A percentile compares a stretch with the other conserved stretches of the same genome.
phyloP scores from a whole-genome alignment of 2,329 filamentous ascomycete genomes.

The Fusarium coffeatum region DNA sequence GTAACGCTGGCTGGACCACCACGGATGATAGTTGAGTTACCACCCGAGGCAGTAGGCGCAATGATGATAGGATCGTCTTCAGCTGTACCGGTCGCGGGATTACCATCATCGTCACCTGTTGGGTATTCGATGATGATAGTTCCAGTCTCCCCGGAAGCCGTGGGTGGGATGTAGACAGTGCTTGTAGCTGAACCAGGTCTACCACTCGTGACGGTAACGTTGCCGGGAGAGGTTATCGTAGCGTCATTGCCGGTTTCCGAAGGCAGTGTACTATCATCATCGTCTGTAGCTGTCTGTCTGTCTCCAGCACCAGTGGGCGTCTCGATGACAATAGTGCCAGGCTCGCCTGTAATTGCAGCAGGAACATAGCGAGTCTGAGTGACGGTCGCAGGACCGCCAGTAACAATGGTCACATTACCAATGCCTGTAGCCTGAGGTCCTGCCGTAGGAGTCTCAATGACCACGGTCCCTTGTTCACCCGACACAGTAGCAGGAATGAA shows the following conservation, averaged over 20 bases:
- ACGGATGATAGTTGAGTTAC: constrained; percentile 2
- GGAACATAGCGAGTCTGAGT: constrained; percentile 15
- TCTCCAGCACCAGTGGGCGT: constrained; percentile 6
- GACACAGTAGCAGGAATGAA: constrained; percentile 10
- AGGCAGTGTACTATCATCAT: background rate
- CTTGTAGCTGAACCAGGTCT: background rate
- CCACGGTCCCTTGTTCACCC: constrained; percentile 3
- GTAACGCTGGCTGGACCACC: background rate
- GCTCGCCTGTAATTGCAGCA: background rate
- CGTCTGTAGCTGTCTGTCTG: background rate
- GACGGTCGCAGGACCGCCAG: background rate
- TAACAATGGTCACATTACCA: constrained; percentile 5
- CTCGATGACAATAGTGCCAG: constrained; percentile 20
- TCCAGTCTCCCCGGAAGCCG: background rate
- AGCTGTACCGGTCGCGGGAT: background rate
- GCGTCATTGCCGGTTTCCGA: background rate
- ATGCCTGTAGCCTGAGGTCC: constrained; percentile 11
- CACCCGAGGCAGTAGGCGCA: background rate
- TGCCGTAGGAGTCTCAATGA: constrained; percentile 24
- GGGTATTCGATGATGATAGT: constrained; percentile 17
- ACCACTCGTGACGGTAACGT: constrained; percentile 15
- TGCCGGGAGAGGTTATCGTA: background rate
- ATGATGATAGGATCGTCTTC: background rate
- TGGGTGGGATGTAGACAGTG: constrained; percentile 3
- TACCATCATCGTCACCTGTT: background rate